A percentile compares a stretch with the other conserved stretches of the same genome.
Conservation (phyloP, 331 rosid species). For the Prunus yedoensis region DNA sequence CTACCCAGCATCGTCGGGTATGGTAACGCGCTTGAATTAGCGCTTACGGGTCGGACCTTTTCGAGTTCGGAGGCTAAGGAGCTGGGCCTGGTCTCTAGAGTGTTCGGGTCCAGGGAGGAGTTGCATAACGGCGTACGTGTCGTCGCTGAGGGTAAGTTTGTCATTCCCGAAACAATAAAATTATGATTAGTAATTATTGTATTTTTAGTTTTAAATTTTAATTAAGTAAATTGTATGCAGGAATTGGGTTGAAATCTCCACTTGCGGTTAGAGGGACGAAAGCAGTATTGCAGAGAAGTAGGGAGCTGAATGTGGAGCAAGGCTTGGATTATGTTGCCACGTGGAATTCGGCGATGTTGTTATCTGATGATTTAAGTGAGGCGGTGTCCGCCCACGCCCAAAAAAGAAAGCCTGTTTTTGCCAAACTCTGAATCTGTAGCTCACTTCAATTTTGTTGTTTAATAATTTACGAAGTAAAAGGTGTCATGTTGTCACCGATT, state of each 20-base stretch:
- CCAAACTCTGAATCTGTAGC: constrained; percentile 56
- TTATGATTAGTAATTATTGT: background rate
- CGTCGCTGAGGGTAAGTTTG: constrained; percentile 55
- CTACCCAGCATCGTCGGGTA: constrained; percentile 71
- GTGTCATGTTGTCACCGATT: too few species aligned
- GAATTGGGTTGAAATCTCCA: constrained; percentile 70
- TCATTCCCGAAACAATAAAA: background rate
- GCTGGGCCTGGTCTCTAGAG: constrained; percentile 62
- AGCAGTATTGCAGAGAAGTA: constrained; percentile 66
- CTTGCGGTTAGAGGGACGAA: constrained; percentile 78
- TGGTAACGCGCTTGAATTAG: constrained; percentile 76
- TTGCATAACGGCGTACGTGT: constrained; percentile 45
- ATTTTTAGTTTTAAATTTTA: background rate
- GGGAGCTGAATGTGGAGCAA: constrained; percentile 71
- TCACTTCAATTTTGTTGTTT: too few species aligned
- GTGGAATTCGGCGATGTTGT: constrained; percentile 67
- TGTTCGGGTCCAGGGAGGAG: constrained; percentile 47
- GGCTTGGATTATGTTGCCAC: constrained; percentile 91
- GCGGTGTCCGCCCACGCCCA: constrained; percentile 50
- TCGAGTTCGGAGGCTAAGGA: constrained; percentile 76
- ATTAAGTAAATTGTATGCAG: constrained; percentile 23
- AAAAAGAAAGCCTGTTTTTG: constrained; percentile 63
- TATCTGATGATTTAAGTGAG: constrained; percentile 63
- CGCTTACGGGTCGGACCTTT: constrained; percentile 73
- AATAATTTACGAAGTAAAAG: too few species aligned